Evolutionary conservation across 805 yeast genomes (phyloP).

Genomic region (Hanseniaspora meyeri): DNA sequence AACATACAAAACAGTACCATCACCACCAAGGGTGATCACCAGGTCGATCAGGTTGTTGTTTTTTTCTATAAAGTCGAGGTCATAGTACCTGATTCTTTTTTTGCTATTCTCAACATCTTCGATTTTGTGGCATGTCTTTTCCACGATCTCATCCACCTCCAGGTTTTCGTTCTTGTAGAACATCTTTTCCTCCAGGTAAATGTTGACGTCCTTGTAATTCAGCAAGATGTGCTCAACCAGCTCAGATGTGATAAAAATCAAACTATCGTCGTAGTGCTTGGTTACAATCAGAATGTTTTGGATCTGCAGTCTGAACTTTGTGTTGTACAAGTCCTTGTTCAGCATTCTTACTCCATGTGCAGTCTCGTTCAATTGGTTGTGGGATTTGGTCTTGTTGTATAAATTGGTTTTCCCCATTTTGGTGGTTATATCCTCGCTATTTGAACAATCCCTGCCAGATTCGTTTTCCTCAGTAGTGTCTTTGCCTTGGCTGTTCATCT

Average conservation of each 20-base stretch:
- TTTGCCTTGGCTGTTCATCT: neutral
- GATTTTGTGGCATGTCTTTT: constrained; percentile 23
- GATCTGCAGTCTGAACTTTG: constrained; percentile 59
- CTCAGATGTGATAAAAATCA: constrained; percentile 65
- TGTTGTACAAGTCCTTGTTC: constrained; percentile 57
- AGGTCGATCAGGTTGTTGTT: constrained; percentile 48
- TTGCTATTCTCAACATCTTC: neutral
- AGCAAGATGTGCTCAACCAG: constrained; percentile 63
- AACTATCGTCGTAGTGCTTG: constrained; percentile 74
- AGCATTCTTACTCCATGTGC: constrained; percentile 70
- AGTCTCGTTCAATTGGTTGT: constrained; percentile 65
- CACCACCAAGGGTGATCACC: constrained; percentile 87
- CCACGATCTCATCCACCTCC: constrained; percentile 40
- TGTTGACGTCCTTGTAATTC: constrained; percentile 31
- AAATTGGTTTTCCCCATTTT: constrained; percentile 27
- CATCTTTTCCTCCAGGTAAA: constrained; percentile 66
- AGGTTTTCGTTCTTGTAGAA: constrained; percentile 47
- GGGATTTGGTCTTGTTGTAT: constrained; percentile 47
- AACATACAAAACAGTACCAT: constrained; percentile 85
- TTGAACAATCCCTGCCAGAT: too few species aligned
- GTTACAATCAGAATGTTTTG: constrained; percentile 69
- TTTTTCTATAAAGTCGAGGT: constrained; percentile 38
- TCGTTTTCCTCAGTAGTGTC: neutral
- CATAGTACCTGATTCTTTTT: constrained; percentile 48
- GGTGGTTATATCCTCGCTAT: neutral